phyloP scores from a whole-genome alignment of 2,329 filamentous ascomycete genomes.

The Botrytis fragariae region DNA sequence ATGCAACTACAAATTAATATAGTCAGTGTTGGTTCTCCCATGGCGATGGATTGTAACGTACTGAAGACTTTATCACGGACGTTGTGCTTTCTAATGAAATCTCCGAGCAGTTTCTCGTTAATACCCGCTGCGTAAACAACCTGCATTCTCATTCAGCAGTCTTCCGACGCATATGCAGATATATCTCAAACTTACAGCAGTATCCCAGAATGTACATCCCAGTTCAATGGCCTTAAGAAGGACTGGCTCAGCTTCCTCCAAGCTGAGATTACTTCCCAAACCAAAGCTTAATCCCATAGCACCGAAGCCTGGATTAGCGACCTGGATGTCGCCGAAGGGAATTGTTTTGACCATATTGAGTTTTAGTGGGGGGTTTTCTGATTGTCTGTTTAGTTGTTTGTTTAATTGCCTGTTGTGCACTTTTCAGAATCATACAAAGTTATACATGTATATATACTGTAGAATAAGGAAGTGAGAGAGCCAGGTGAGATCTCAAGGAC shows the following conservation, averaged over 20 bases:
- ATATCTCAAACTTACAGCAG: background rate
- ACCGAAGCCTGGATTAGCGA: background rate
- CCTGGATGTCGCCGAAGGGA: background rate
- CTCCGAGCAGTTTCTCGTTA: background rate
- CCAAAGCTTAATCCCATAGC: background rate
- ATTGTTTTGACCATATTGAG: background rate
- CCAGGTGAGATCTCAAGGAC: background rate
- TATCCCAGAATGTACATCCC: background rate
- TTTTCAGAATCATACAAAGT: background rate
- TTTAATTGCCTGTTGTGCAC: background rate
- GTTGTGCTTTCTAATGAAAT: background rate
- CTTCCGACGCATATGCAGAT: background rate
- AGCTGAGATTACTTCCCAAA: background rate
- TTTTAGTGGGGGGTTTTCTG: background rate
- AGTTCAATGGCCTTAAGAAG: background rate
- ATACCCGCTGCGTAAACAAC: background rate
- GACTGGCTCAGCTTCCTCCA: background rate
- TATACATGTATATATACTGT: background rate
- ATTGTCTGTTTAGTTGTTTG: background rate
- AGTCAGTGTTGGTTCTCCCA: background rate
- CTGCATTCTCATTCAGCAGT: background rate
- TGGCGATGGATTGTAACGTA: background rate
- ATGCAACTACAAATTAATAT: background rate
- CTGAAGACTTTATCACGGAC: background rate
- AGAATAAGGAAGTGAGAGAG: background rate